Base-by-base conservation (phyloP, 805 yeast species). In the Zygoascus flipseniorum region DNA sequence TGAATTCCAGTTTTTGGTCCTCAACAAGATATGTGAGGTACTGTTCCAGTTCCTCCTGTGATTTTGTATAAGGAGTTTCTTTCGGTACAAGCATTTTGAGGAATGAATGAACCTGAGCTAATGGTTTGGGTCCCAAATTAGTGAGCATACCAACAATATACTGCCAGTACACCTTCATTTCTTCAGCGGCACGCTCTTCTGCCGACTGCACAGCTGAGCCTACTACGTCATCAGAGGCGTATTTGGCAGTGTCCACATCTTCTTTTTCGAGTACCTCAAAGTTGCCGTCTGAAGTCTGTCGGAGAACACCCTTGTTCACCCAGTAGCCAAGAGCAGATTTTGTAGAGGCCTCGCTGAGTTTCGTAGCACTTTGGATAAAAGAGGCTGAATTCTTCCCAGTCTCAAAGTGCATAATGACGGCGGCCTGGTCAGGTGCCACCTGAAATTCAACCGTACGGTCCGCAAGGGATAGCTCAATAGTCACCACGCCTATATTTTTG, bases 341-440 rank as follows among this genome's bases (percentile, higher is more conserved):
- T 0, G 77, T 80, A 14, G 68, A 48, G 14, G 71, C 70, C 2
- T 69, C 64, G 1, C 72, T 66, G 75, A 85, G 74, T 2, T 71
- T 68, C 16, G 83, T 65, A 13, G 60, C 56, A 46, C 58, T 57
- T 18, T 62, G 54, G 2, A 81, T 64, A 3, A 70, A 65, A 8
- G 62, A 67, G 3, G 73, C 53, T 0, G 76, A 58, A 5, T 68
- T 32, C 2, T 54, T 48, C 18, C 55, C 55, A 8, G 58, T 62
- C 43, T 75, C 66, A 58, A 85, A 84, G 10, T 74, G 65, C 19
- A 71, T 64, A 8, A 86, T 76, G 2, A 87, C 78, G 0, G 84
- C 70, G 1, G 93, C 95, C 57, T 81, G 81, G 42, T 80, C 85
- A 0, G 95, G 85, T 1, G 84, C 65, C 0, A 85, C 95, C 6